Conservation (phyloP, 2,329 filamentous ascomycete genomes). For the Pyrenochaeta sp. region DNA sequence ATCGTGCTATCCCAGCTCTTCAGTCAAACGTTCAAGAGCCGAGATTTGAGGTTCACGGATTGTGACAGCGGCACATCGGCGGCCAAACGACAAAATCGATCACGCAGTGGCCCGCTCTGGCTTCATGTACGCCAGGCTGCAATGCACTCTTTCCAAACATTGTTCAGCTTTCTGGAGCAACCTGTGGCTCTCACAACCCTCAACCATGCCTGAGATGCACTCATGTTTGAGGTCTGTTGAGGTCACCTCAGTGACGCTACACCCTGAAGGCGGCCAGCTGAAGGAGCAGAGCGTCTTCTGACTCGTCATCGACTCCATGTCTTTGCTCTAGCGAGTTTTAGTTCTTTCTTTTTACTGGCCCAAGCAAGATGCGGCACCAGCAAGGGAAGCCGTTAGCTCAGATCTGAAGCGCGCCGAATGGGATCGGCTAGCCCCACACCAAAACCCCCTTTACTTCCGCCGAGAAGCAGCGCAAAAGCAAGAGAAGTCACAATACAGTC, state of each 20-base stretch:
- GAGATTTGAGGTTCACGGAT: slow-evolving; percentile 16
- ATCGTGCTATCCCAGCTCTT: slow-evolving; percentile 11
- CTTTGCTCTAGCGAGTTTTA: slow-evolving; percentile 16
- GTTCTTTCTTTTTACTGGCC: slow-evolving; percentile 14
- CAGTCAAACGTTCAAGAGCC: slow-evolving; percentile 17
- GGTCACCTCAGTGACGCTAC: slow-evolving; percentile 6
- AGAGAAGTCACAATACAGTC: slow-evolving; percentile 14
- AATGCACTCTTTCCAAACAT: slow-evolving; percentile 1
- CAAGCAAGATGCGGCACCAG: slow-evolving; percentile 43
- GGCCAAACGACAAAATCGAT: slow-evolving; percentile 24
- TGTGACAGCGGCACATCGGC: slow-evolving; percentile 40
- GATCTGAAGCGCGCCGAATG: slow-evolving; percentile 47
- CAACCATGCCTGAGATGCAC: not conserved
- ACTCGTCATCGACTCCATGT: slow-evolving; percentile 23
- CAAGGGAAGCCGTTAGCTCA: slow-evolving; percentile 38
- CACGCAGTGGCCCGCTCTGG: slow-evolving; percentile 26
- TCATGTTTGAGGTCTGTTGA: slow-evolving; percentile 11
- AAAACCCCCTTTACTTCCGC: slow-evolving; percentile 30
- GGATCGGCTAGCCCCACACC: slow-evolving; percentile 43
- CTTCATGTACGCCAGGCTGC: slow-evolving; percentile 5
- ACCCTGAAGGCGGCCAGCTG: slow-evolving; percentile 10
- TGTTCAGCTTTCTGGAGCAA: not conserved
- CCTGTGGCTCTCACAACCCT: slow-evolving; percentile 3
- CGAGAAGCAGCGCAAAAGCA: slow-evolving; percentile 25
- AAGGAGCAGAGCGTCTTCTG: slow-evolving; percentile 13